Base-by-base conservation (phyloP, 495 filamentous ascomycete genomes). In the Xylaria palmicola region DNA sequence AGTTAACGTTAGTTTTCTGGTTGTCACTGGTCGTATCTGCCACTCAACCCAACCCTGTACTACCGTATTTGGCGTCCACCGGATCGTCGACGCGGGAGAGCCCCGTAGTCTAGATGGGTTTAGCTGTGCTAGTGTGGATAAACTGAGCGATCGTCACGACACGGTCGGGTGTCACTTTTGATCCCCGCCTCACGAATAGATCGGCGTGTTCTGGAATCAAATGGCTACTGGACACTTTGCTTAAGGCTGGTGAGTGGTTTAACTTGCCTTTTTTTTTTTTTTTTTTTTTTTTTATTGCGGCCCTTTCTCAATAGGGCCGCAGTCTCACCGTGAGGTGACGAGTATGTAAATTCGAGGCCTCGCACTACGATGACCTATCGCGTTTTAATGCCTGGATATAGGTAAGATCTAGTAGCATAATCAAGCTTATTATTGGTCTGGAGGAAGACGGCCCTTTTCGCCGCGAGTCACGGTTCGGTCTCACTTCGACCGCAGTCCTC, bases 131-230 rank as follows among this genome's bases (percentile, higher is more conserved):
- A n/a, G 24, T 24, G 39, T 32, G 47, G 57, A 30, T 48, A 48
- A 26, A 37, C 27, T 5, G 27, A 32, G 12, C 41, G 44, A 50
- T 51, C 32, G 43, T 13, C 56, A 13, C 24, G 36, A 60, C 48
- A 36, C 34, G 47, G n/a, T n/a, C n/a, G n/a, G n/a, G n/a, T n/a
- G n/a, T n/a, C n/a, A n/a, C n/a, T n/a, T n/a, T n/a, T n/a, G n/a
- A n/a, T 32, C 47, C 48, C 19, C 36, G 53, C n/a, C 9, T 51
- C 44, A 59, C 24, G n/a, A 40, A 48, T 39, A 49, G 47, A 34
- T 12, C 47, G 26, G n/a, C 47, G 57, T 44, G 57, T 24, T 44
- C 57, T 60, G 48, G 57, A 60, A 40, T 30, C n/a, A 51, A 30
- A 20, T 13, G 7, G 13, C 52, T 32, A 20, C 7, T 26, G 15